Evolutionary conservation across 1,139 yeast genomes (phyloP).

Genomic region (Kluyveromyces sp.): DNA sequence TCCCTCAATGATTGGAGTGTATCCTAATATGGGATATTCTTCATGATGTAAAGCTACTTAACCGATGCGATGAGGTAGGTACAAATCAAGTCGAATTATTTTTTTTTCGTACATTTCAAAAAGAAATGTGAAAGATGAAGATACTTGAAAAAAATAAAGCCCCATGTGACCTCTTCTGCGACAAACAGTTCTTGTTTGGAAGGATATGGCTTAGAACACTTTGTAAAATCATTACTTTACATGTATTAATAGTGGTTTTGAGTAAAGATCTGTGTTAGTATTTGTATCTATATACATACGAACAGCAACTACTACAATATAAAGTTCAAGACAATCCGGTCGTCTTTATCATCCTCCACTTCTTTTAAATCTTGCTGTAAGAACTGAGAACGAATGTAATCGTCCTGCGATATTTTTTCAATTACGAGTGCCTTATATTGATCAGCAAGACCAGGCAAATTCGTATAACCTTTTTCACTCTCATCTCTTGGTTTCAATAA

Average conservation of each 20-base stretch:
- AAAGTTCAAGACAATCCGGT: background rate
- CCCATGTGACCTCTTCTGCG: no score
- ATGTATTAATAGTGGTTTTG: no score
- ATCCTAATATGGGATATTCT: no score
- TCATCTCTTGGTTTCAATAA: background rate
- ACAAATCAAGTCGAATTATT: no score
- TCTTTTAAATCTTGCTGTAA: background rate
- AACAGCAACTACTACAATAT: background rate
- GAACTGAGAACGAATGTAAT: background rate
- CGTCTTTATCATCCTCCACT: background rate
- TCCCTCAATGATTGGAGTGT: background rate
- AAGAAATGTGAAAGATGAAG: no score
- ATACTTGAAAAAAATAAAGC: background rate
- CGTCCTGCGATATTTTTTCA: background rate
- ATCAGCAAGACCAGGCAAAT: conserved; percentile 2
- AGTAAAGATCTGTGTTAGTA: no score
- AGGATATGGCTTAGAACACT: no score
- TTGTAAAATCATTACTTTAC: no score
- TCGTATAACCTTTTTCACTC: background rate
- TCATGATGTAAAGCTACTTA: background rate
- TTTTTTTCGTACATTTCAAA: no score
- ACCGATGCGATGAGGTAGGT: conserved; percentile 1
- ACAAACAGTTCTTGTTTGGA: no score
- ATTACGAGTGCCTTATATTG: conserved; percentile 1
- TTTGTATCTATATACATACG: background rate